Percentiles rank a stretch among this genome's conserved stretches.
These are phyloP conservation scores for Fusarium penzigii DNA, from an alignment of 2,329 filamentous ascomycete genomes.

Conservation along the genomic window DNA sequence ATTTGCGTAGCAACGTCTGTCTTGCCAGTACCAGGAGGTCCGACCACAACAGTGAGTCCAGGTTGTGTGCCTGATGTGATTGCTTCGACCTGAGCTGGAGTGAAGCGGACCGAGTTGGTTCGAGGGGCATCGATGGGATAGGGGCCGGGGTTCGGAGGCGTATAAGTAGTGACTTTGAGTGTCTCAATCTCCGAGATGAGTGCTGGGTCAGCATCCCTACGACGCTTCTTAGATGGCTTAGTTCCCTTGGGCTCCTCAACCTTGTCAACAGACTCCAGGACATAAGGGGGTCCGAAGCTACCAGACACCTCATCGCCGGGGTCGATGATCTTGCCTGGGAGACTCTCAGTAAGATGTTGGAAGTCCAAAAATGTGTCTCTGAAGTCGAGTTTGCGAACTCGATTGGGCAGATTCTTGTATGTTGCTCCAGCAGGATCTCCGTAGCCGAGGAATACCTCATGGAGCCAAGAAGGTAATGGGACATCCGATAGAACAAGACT, in stretches of 20 bases:
- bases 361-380: conserved; percentile 94
- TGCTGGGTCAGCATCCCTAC: conserved; percentile 72
- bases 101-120: conserved; percentile 83
- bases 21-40: conserved; percentile 95
- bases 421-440: conserved; percentile 87
- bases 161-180: conserved; percentile 85
- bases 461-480: conserved; percentile 85
- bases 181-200: conserved; percentile 64
- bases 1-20: conserved; percentile 99
- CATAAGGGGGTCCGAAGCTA: conserved; percentile 84
- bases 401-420: conserved; percentile 79
- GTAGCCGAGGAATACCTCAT: conserved; percentile 97
- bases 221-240: conserved; percentile 81
- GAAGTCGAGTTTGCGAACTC: conserved; percentile 80
- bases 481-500: conserved; percentile 82
- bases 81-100: conserved; percentile 85
- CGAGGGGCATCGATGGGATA: conserved; percentile 85
- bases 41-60: conserved; percentile 89
- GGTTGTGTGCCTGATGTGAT: conserved; percentile 93
- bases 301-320: conserved; percentile 69
- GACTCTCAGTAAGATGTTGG: conserved; percentile 87
- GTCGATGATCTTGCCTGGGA: conserved; percentile 85
- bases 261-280: conserved; percentile 68
- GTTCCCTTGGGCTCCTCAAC: conserved; percentile 49
- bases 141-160: conserved; percentile 82